Evolutionary conservation across 805 yeast genomes (phyloP).

Genomic region (Kregervanrija fluxuum): DNA sequence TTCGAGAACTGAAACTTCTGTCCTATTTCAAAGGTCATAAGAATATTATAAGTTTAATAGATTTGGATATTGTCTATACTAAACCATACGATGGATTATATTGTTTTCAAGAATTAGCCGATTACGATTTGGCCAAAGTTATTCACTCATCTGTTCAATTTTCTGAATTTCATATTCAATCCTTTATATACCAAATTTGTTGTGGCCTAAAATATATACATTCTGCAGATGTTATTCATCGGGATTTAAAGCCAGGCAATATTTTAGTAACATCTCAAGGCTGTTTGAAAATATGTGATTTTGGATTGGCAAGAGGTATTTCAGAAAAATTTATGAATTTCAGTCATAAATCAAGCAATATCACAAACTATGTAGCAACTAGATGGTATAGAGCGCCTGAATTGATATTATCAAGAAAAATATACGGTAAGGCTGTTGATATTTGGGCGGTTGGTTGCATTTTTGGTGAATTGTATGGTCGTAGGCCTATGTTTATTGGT

Average conservation of each 20-base stretch:
- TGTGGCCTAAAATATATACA: constrained; percentile 88
- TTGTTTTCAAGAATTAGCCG: constrained; percentile 81
- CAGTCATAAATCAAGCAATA: constrained; percentile 34
- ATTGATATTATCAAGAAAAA: constrained; percentile 52
- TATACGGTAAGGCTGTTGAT: constrained; percentile 67
- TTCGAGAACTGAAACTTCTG: constrained; percentile 78
- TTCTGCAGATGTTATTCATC: constrained; percentile 84
- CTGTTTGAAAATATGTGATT: constrained; percentile 78
- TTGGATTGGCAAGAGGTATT: constrained; percentile 85
- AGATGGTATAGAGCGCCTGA: constrained; percentile 97
- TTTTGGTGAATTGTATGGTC: constrained; percentile 72
- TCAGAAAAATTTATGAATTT: constrained; percentile 23
- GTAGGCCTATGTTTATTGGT: constrained; percentile 78
- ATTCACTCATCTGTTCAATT: constrained; percentile 70
- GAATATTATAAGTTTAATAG: constrained; percentile 68
- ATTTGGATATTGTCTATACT: constrained; percentile 59
- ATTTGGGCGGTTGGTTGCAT: constrained; percentile 95
- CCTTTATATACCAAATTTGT: constrained; percentile 70
- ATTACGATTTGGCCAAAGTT: constrained; percentile 75
- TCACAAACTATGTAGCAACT: constrained; percentile 87
- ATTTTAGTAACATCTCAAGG: constrained; percentile 73
- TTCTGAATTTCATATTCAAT: constrained; percentile 76
- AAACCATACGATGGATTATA: constrained; percentile 80
- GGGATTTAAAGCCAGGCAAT: constrained; percentile 91
- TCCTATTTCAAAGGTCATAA: constrained; percentile 78